phyloP scores from a whole-genome alignment of 208 protist species.

The Strigomonas culicis region DNA sequence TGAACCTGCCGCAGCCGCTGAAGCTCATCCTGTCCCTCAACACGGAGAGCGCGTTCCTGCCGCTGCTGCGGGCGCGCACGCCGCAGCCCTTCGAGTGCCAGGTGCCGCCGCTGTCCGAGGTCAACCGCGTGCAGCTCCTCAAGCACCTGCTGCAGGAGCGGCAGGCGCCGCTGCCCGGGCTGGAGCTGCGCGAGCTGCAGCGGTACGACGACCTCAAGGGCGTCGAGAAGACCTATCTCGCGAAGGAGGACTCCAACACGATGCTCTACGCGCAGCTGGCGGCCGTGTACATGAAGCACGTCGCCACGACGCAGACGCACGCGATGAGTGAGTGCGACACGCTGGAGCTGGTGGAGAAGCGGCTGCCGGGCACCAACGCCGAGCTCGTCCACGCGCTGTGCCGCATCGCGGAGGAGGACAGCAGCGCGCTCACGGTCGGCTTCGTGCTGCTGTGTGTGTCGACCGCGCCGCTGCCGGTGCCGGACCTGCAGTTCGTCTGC shows the following conservation, averaged over 20 bases:
- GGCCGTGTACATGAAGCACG: constrained; percentile 43
- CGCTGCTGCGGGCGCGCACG: constrained; percentile 54
- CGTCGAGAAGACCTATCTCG: constrained; percentile 63
- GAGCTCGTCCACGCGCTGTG: constrained; percentile 45
- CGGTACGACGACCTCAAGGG: constrained; percentile 31
- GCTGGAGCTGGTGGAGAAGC: constrained; percentile 33
- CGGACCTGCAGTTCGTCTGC: constrained; percentile 72
- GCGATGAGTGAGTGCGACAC: constrained; percentile 39
- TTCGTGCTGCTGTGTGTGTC: constrained; percentile 52
- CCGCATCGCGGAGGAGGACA: constrained; percentile 33
- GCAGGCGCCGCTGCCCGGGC: constrained; percentile 34
- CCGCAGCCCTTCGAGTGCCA: constrained; percentile 83
- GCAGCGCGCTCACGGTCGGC: constrained; percentile 43
- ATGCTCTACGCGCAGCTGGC: constrained; percentile 53
- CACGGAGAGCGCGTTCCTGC: constrained; percentile 64
- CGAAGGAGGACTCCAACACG: constrained; percentile 55
- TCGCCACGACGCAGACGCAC: constrained; percentile 25
- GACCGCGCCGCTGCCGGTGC: constrained; percentile 46
- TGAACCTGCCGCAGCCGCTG: constrained; percentile 46
- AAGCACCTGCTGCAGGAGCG: constrained; percentile 20
- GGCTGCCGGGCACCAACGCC: constrained; percentile 44
- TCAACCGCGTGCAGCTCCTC: constrained; percentile 43
- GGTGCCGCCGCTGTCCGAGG: constrained; percentile 48
- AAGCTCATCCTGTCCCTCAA: constrained; percentile 59
- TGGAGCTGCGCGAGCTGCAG: constrained; percentile 21